Conservation (phyloP, 73 alveolate genomes). For the Paramecium bursaria region DNA sequence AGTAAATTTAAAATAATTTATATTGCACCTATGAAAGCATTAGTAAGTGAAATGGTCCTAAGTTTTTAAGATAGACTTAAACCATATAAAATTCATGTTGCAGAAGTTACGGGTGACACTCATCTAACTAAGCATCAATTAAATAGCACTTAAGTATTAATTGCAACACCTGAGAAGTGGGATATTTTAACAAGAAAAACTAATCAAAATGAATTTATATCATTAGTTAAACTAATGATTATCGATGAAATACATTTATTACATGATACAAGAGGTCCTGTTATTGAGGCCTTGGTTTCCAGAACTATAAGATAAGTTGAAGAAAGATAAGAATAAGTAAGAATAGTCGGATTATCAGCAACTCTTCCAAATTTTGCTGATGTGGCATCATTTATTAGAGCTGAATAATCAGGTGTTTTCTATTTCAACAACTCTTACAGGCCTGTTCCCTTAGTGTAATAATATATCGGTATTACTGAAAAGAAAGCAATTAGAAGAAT, state of each 20-base stretch:
- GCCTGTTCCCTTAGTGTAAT: conserved; percentile 98
- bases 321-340: conserved; percentile 86
- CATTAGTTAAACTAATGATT: conserved; percentile 94
- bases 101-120: conserved; percentile 99
- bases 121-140: conserved; percentile 94
- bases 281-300: conserved; percentile 98
- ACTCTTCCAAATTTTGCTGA: conserved; percentile 99
- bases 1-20: conserved; percentile 95
- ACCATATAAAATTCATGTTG: conserved; percentile 86
- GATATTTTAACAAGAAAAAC: conserved; percentile 99
- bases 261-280: conserved; percentile 99
- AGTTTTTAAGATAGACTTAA: conserved; percentile 91
- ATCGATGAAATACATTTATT: conserved; percentile 99
- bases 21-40: conserved; percentile 99
- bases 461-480: conserved; percentile 98
- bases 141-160: conserved; percentile 95
- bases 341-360: conserved; percentile 99
- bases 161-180: conserved; percentile 99
- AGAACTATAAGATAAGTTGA: conserved; percentile 97
- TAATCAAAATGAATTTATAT: conserved; percentile 95
- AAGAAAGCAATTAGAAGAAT: conserved; percentile 98
- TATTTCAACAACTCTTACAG: conserved; percentile 97
- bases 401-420: conserved; percentile 79
- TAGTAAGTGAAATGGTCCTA: conserved; percentile 93
- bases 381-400: conserved; percentile 75